phyloP scores from a whole-genome alignment of 2,329 filamentous ascomycete genomes.

The Sphaerostilbella broomeana region DNA sequence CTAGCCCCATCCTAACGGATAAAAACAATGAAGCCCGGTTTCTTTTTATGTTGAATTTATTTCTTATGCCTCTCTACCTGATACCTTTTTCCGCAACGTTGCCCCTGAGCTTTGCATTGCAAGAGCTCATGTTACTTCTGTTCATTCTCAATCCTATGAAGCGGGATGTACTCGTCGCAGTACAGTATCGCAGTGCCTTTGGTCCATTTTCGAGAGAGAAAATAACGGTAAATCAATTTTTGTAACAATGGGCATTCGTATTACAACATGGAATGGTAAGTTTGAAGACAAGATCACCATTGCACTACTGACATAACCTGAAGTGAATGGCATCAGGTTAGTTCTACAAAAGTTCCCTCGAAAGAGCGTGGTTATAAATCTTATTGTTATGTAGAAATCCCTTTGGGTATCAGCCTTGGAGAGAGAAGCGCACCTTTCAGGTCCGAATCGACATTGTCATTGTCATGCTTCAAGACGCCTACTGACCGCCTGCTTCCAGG shows the following conservation, averaged over 20 bases:
- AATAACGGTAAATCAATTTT: not conserved
- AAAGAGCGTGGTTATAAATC: not conserved
- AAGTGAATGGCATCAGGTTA: slow-evolving; percentile 78
- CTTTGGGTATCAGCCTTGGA: slow-evolving; percentile 80
- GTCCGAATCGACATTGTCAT: slow-evolving; percentile 42
- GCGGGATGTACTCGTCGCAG: slow-evolving; percentile 4
- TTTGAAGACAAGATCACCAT: not conserved
- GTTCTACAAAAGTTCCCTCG: slow-evolving; percentile 13
- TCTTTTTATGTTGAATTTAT: no score
- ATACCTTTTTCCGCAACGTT: not conserved
- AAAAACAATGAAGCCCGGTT: no score
- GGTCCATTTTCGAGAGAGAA: not conserved
- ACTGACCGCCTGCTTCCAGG: slow-evolving; percentile 35
- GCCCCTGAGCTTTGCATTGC: not conserved
- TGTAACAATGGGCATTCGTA: slow-evolving; percentile 63
- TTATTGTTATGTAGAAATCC: slow-evolving; percentile 53
- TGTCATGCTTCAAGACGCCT: not conserved
- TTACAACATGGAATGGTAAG: slow-evolving; percentile 82
- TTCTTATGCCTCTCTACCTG: no score
- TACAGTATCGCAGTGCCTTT: not conserved
- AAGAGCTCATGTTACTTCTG: not conserved
- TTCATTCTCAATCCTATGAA: not conserved
- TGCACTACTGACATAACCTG: slow-evolving; percentile 14
- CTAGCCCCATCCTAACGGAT: no score
- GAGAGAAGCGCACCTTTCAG: slow-evolving; percentile 61